These are phyloP conservation scores for Cyclocybe aegerita DNA, from an alignment of 768 basidiomycete species.

Conservation along the genomic window DNA sequence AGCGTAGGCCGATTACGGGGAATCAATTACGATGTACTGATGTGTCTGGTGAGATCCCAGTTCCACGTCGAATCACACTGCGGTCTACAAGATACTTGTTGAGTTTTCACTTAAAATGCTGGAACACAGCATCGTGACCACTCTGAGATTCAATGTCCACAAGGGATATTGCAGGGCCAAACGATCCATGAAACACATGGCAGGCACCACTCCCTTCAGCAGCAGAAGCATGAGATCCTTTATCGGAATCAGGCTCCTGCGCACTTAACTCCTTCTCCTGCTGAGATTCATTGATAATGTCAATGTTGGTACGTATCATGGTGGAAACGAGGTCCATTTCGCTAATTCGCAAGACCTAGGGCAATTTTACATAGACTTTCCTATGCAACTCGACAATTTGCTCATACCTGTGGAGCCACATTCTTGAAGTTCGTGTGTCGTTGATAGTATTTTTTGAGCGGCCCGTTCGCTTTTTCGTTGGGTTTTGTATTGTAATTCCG, in stretches of 20 bases:
- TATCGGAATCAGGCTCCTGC: too few relatives aligned
- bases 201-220: too few relatives aligned
- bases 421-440: slow-evolving; percentile 30
- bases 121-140: slow-evolving; percentile 2
- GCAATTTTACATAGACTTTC: not conserved
- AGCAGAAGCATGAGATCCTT: too few relatives aligned
- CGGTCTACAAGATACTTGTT: not conserved
- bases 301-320: not conserved
- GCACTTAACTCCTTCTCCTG: too few relatives aligned
- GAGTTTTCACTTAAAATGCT: slow-evolving; percentile 3
- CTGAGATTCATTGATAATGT: not conserved
- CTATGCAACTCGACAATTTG: not conserved
- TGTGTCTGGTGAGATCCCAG: not conserved
- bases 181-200: too few relatives aligned
- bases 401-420: slow-evolving; percentile 27
- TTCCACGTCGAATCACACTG: not conserved
- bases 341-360: not conserved
- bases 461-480: slow-evolving; percentile 30
- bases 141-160: not conserved
- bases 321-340: slow-evolving; percentile 1
- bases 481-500: slow-evolving; percentile 29
- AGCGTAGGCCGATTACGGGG: not conserved
- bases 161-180: not conserved
- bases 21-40: not conserved
- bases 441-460: slow-evolving; percentile 24